Conservation (phyloP, 495 filamentous ascomycete genomes). For the Thermothielavioides terrestris region DNA sequence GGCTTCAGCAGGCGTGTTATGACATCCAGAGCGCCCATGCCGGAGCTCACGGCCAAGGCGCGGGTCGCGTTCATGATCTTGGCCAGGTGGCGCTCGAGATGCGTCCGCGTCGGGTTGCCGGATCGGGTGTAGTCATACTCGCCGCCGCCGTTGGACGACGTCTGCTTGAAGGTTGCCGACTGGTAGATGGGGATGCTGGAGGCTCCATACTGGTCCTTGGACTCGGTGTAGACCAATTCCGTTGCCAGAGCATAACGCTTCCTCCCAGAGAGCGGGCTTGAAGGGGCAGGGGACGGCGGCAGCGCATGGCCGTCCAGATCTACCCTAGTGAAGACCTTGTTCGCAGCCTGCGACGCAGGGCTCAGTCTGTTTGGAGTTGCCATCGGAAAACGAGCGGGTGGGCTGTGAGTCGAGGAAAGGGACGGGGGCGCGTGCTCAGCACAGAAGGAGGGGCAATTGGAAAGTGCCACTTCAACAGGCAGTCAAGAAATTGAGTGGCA, state of each 20-base stretch:
- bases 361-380: slow-evolving; percentile 21
- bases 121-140: slow-evolving; percentile 99
- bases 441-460: slow-evolving; percentile 2
- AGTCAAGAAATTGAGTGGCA: not conserved
- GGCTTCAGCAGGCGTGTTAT: slow-evolving; percentile 89
- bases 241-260: slow-evolving; percentile 85
- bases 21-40: slow-evolving; percentile 95
- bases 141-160: slow-evolving; percentile 60
- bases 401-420: not conserved
- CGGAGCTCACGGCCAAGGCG: slow-evolving; percentile 84
- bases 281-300: slow-evolving; percentile 90
- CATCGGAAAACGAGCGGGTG: slow-evolving; percentile 20
- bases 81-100: slow-evolving; percentile 91
- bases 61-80: slow-evolving; percentile 97
- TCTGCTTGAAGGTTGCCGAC: slow-evolving; percentile 96
- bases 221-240: slow-evolving; percentile 91
- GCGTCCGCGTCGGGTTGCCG: slow-evolving; percentile 91
- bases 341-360: slow-evolving; percentile 29
- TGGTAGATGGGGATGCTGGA: slow-evolving; percentile 96
- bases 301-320: slow-evolving; percentile 86
- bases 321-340: slow-evolving; percentile 64
- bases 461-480: not conserved
- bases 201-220: slow-evolving; percentile 90
- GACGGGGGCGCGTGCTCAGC: not conserved
- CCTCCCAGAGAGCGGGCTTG: slow-evolving; percentile 73